These are phyloP conservation scores for Phytopythium delawarense DNA, from an alignment of 352 stramenopile species.

Conservation along the genomic window DNA sequence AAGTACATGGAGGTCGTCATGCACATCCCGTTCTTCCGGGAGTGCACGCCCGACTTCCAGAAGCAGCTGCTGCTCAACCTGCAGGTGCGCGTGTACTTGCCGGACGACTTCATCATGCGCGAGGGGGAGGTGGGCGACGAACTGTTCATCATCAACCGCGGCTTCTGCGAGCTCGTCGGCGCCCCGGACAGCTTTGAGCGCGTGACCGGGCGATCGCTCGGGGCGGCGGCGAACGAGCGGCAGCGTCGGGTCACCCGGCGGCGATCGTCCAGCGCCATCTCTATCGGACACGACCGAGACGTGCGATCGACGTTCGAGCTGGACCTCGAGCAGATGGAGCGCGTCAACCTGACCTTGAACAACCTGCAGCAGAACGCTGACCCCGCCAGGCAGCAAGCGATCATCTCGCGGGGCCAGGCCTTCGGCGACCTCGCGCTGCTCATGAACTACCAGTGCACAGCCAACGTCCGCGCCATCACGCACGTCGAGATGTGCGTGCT, in stretches of 20 bases:
- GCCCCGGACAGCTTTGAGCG: slow-evolving; percentile 27
- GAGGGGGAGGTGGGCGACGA: slow-evolving; percentile 51
- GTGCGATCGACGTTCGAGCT: neutral
- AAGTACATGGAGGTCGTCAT: slow-evolving; percentile 64
- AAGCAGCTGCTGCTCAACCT: slow-evolving; percentile 57
- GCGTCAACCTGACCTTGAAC: neutral
- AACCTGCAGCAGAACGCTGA: neutral
- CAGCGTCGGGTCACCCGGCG: neutral
- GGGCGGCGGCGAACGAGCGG: neutral
- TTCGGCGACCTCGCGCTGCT: slow-evolving; percentile 57
- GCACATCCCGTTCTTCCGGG: slow-evolving; percentile 50
- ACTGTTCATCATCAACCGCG: slow-evolving; percentile 72
- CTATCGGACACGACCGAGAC: neutral
- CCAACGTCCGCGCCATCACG: slow-evolving; percentile 34
- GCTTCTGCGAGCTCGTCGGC: slow-evolving; percentile 37
- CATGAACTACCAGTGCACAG: slow-evolving; percentile 44
- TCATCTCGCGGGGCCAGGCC: slow-evolving; percentile 21
- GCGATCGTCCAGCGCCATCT: neutral
- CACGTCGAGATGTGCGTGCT: slow-evolving; percentile 57
- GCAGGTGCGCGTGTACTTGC: slow-evolving; percentile 59
- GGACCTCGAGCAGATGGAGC: neutral
- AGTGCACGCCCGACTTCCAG: slow-evolving; percentile 55
- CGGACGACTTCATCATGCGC: slow-evolving; percentile 70
- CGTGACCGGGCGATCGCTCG: neutral
- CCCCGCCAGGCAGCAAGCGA: neutral